A percentile compares a stretch with the other conserved stretches of the same genome.
Conservation (phyloP, 2,329 filamentous ascomycete genomes). For the Amauroascus verrucosus region DNA sequence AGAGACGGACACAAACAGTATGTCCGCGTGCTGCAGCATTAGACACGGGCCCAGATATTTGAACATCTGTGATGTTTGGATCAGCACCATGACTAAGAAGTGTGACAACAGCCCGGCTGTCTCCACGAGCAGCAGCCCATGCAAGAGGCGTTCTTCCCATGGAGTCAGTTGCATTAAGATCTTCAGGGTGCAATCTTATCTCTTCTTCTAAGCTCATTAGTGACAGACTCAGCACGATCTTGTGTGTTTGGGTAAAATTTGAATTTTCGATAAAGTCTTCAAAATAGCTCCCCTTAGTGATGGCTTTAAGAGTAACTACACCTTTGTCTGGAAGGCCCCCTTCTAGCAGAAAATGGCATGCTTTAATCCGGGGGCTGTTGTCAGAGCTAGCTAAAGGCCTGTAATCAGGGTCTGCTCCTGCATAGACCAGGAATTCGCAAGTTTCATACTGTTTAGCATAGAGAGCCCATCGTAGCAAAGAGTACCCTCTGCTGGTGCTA, state of each 20-base stretch:
- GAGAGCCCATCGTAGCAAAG: constrained; percentile 26
- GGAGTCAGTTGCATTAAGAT: constrained; percentile 19
- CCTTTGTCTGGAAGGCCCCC: constrained; percentile 16
- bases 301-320: constrained; percentile 13
- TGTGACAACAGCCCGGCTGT: constrained; percentile 17
- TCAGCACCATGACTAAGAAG: constrained; percentile 21
- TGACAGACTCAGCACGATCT: constrained; percentile 21
- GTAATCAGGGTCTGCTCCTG: constrained; percentile 26
- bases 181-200: constrained; percentile 15
- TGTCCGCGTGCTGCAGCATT: constrained; percentile 19
- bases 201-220: constrained; percentile 17
- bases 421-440: constrained; percentile 23
- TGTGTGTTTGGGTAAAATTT: constrained; percentile 20
- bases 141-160: constrained; percentile 22
- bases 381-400: constrained; percentile 20
- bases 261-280: constrained; percentile 22
- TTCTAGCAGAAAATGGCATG: constrained; percentile 21
- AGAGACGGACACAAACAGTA: constrained; percentile 20
- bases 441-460: constrained; percentile 28
- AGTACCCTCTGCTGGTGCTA: constrained; percentile 26
- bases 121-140: constrained; percentile 23
- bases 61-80: constrained; percentile 21
- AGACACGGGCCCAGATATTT: constrained; percentile 18
- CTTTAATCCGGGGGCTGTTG: constrained; percentile 22
- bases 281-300: constrained; percentile 12